Base-by-base conservation (phyloP, 2,329 filamentous ascomycete genomes). In the Cucurbitaria berberidis region DNA sequence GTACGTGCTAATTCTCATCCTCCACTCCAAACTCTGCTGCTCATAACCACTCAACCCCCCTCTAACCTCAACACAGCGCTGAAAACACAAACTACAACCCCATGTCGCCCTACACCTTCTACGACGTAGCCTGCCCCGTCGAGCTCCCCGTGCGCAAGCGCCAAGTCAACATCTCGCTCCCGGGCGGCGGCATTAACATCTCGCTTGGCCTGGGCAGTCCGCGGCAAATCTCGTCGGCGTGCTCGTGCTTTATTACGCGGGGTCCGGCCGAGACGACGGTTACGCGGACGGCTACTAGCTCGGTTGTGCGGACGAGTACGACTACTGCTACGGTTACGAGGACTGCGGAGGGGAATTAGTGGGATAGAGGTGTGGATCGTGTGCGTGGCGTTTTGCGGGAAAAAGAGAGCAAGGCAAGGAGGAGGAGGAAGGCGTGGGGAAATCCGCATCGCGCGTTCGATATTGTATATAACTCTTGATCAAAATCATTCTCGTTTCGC, bases 11-110 rank as follows among this genome's bases (percentile, higher is more conserved):
- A 15, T 35, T 35, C 32, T 15, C 32, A 8, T 36, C 6, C 21
- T 18, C 21, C 35, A 5, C 6, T 34, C 30, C n/a, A n/a, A 15
- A 10, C 27, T 30, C 27, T 13, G 11, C 8, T 34, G 5, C 5
- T 16, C 13, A 13, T 34, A 9, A 26, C 24, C 24, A 26, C 9
- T 9, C n/a, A n/a, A 27, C 3, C 27, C 27, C 11, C 27, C 3
- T 30, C 34, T 36, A 57, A 41, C 49, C 5, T 48, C 27, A 15
- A 19, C 9, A 16, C 45, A 72, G 68, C 8, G 51, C 53, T 32
- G 62, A 67, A n/a, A 72, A 72, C 59, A 66, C 63, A 22, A 69
- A 70, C 52, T 63, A 64, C 57, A 72, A 72, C 56, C 69, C 69
- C 39, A 67, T 61, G 60, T 69, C 65, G 1, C 69, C 69, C 2